Evolutionary conservation across 192 early-diverging fungal species (phyloP), one percentile per base, ranked within the genome.

Genomic region (Gaertneriomyces semiglobifer): DNA sequence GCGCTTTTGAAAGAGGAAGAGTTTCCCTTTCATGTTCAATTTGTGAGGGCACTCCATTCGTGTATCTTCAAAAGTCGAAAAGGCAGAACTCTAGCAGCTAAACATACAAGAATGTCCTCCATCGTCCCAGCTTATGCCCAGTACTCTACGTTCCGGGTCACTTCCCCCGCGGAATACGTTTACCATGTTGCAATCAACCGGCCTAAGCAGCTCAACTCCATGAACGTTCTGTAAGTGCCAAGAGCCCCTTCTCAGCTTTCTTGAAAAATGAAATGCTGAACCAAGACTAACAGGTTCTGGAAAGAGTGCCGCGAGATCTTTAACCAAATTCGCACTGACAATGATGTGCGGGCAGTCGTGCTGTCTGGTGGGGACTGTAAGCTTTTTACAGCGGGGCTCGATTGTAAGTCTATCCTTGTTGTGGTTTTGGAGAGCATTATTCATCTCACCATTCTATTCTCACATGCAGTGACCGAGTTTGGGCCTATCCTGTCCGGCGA

Each of bases 351-450:
- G 40, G 79, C 80, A 63, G 86, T 95, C 0, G 85, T 99, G 33
- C 63, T 97, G 19, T 87, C 87, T 10, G 91, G 88, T 19, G 77
- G 80, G 20, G 88, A 88, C 33, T 45, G 52, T 14, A 79, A 83
- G 42, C 79, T 87, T 66, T 99, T 99, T 67, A 90, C 91, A n/a
- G 88, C 90, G 43, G 96, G 96, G 7, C 77, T 99, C 20, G 96
- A 99, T 63, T 73, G 89, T 86, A 87, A 76, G 66, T 57, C 19
- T 74, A 71, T 66, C 33, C n/a, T 12, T n/a, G 5, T 45, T 42
- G 69, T 38, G 10, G 19, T 4, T 33, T 18, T 10, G 10, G 9
- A 8, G 14, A 58, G 54, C 11, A 44, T 11, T 43, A 16, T 0
- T 11, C 39, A 33, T 60, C 9, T 60, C 12, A n/a, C 11, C 25